Evolutionary conservation across 176 grass and related monocot genomes (phyloP), one percentile per base, ranked within the genome.

Genomic region (barley (Hordeum vulgare)): DNA sequence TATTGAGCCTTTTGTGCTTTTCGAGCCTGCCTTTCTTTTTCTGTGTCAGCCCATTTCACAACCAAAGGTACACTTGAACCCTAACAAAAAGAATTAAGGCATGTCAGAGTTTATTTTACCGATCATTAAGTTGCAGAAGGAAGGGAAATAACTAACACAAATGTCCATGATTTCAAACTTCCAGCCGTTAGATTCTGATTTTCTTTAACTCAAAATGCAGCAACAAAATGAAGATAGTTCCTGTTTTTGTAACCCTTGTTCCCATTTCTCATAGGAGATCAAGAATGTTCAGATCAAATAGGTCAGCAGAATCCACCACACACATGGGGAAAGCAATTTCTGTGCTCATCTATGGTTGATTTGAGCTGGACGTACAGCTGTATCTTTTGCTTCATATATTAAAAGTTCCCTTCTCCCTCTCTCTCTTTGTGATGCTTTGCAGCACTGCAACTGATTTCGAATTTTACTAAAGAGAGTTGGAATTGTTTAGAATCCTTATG

Each of bases 1-100:
- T 89, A 89, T 77, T 99, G 97, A 77, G 86, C 91, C 70, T 92
- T 99, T 74, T 96, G 97, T 77, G 88, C 93, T 86, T 94, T 99
- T 70, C 97, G 89, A 29, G 91, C 88, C 79, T 96, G 93, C 61
- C 93, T 96, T 96, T 99, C 93, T 68, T 99, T 99, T 88, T 99
- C 93, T 2, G 97, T 96, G 61, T 99, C 97, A 89, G 97, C 97
- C 97, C 97, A 99, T 88, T 99, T 99, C 73, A 99, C 91, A 86
- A 99, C 97, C 87, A 99, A 90, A 33, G 97, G 97, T 70, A 99
- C 91, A 89, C 88, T 96, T 83, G 93, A 98, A 82, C 96, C 96
- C 93, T 98, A 77, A 35, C 60, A 83, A 81, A 71, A 84, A 84
- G 39, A 9, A 83, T 26, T 33, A 64, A 15, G 25, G 14, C 40